Conservation (phyloP, 108 stramenopile species). For the Nitzschia palea region DNA sequence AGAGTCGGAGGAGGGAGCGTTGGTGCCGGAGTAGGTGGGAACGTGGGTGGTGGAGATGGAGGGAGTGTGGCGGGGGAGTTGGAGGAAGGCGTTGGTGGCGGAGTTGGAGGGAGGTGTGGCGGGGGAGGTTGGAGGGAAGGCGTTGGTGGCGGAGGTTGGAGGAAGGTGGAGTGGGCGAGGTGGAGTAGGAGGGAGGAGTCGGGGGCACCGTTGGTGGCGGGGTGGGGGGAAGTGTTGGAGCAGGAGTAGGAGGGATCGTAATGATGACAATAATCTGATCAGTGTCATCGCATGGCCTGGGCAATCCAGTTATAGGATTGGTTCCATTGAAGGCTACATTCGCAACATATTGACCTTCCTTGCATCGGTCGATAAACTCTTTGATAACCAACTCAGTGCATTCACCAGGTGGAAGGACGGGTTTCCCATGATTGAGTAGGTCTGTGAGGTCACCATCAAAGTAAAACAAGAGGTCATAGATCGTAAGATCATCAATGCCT, state of each 20-base stretch:
- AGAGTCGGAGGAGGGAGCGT: not conserved
- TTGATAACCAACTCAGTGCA: not conserved
- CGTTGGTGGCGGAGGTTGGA: no score
- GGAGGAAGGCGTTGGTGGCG: not conserved
- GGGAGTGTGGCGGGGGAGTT: not conserved
- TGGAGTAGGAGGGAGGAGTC: no score
- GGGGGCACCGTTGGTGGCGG: no score
- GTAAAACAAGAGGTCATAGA: constrained; percentile 8
- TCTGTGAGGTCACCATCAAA: constrained; percentile 4
- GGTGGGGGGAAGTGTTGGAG: no score
- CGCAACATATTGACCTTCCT: constrained; percentile 2
- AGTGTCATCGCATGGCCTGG: not conserved
- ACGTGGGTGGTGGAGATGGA: not conserved
- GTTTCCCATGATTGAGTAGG: constrained; percentile 1
- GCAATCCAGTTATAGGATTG: constrained; percentile 4
- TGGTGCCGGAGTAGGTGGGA: not conserved
- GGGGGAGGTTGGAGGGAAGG: no score
- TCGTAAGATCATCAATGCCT: not conserved
- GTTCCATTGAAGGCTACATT: constrained; percentile 7
- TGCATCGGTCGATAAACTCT: constrained; percentile 11
- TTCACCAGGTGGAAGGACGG: constrained; percentile 10
- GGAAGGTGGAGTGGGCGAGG: no score
- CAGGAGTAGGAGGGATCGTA: not conserved
- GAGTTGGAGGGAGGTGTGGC: not conserved
- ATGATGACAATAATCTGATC: constrained; percentile 15